These are phyloP conservation scores for Alternaria triticimaculans DNA, from an alignment of 2,329 filamentous ascomycete species.

Conservation along the genomic window DNA sequence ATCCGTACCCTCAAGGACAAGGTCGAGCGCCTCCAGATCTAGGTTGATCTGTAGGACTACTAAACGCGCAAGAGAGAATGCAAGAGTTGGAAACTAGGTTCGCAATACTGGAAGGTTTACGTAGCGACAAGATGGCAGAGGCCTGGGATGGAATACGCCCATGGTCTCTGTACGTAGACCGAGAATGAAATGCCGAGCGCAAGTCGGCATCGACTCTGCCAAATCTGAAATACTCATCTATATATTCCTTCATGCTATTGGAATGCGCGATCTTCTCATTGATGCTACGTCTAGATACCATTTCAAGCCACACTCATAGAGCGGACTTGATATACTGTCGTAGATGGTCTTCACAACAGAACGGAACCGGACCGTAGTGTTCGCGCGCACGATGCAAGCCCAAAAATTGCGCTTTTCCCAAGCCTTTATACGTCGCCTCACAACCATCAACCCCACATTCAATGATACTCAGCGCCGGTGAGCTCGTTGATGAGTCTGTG, in stretches of 20 bases:
- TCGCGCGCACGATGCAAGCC: too few relatives aligned
- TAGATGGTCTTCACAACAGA: too few relatives aligned
- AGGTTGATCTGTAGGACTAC: conserved; percentile 13
- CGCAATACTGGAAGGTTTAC: conserved; percentile 23
- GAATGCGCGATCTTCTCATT: background rate
- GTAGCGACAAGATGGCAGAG: conserved; percentile 16
- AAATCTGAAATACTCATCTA: background rate
- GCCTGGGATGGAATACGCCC: conserved; percentile 26
- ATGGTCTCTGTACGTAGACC: conserved; percentile 25
- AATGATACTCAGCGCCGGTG: too few relatives aligned
- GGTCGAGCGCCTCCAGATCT: conserved; percentile 95
- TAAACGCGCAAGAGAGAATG: background rate
- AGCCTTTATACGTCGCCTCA: too few relatives aligned
- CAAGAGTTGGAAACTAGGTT: background rate
- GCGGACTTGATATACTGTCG: too few relatives aligned
- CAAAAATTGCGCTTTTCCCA: too few relatives aligned
- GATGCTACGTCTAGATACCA: too few relatives aligned
- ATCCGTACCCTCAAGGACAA: conserved; percentile 91
- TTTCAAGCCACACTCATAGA: too few relatives aligned
- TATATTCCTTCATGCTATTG: background rate
- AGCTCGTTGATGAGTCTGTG: too few relatives aligned
- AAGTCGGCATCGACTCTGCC: conserved; percentile 31
- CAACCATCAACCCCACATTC: too few relatives aligned
- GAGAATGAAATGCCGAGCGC: conserved; percentile 35
- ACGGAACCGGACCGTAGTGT: too few relatives aligned